Percentiles rank a stretch among this genome's conserved stretches.
Conservation (phyloP, 2,329 filamentous ascomycete genomes). For the Colletotrichum navitas region DNA sequence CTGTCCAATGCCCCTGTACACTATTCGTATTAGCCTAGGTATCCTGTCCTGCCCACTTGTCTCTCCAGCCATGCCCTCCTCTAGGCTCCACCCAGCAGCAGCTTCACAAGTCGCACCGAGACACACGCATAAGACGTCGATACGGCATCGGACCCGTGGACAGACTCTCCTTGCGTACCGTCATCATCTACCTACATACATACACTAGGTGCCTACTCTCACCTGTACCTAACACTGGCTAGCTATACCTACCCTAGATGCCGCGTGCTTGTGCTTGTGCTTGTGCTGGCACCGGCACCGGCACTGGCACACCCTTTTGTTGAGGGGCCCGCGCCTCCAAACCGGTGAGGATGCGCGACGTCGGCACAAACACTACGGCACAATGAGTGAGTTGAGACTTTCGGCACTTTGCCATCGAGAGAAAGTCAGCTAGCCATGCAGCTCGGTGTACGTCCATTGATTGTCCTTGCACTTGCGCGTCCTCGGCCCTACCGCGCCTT, state of each 20-base stretch:
- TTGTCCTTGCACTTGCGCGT: neutral
- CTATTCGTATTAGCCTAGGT: neutral
- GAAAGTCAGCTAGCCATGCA: conserved; percentile 24
- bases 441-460: neutral
- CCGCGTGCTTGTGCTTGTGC: neutral
- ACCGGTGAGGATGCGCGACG: conserved; percentile 32
- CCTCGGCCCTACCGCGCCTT: conserved; percentile 37
- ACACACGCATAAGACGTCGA: neutral
- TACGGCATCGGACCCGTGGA: conserved; percentile 2
- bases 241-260: conserved; percentile 2
- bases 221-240: conserved; percentile 10
- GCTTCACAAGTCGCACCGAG: conserved; percentile 2
- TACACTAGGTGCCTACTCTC: neutral
- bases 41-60: neutral
- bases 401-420: conserved; percentile 30
- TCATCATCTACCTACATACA: neutral
- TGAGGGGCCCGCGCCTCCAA: conserved; percentile 33
- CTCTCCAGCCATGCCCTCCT: too few species aligned
- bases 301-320: conserved; percentile 26
- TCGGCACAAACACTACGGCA: conserved; percentile 25
- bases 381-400: conserved; percentile 19
- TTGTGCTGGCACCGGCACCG: neutral
- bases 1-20: neutral
- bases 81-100: neutral
- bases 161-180: conserved; percentile 9